Evolutionary conservation across 441 rosid genomes (phyloP).

Genomic region (Gossypium gossypioides): DNA sequence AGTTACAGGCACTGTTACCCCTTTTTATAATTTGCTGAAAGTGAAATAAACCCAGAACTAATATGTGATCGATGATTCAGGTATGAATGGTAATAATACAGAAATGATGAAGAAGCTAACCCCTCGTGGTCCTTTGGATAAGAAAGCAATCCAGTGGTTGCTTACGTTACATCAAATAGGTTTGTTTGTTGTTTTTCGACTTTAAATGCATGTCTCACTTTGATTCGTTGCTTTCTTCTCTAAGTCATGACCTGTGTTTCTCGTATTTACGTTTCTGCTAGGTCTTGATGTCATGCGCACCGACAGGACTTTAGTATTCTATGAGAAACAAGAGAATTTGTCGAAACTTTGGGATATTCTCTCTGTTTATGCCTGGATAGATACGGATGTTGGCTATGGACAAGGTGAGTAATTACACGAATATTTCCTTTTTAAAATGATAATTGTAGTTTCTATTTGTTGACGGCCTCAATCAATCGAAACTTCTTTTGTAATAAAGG

Average conservation of each 20-base stretch:
- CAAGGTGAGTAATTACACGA: conserved; percentile 48
- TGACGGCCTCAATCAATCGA: background rate
- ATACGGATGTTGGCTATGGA: conserved; percentile 80
- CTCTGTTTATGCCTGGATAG: conserved; percentile 89
- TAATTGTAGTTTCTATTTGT: background rate
- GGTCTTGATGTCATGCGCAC: conserved; percentile 96
- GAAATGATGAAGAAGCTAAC: conserved; percentile 46
- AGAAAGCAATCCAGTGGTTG: conserved; percentile 80
- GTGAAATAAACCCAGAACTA: conserved; percentile 12
- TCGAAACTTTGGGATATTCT: conserved; percentile 93
- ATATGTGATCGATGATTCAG: conserved; percentile 22
- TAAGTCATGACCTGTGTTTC: background rate
- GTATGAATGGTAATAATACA: conserved; percentile 27
- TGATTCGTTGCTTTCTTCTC: conserved; percentile 1
- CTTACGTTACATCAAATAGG: conserved; percentile 93
- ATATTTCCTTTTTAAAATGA: background rate
- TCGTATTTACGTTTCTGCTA: conserved; percentile 18
- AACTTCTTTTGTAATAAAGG: background rate
- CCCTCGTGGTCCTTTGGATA: conserved; percentile 49
- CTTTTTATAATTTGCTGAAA: conserved; percentile 4
- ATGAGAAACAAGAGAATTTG: conserved; percentile 81
- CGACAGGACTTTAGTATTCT: conserved; percentile 77
- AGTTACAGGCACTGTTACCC: conserved; percentile 14
- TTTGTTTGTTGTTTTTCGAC: conserved; percentile 16
- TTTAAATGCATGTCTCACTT: conserved; percentile 4